These are phyloP conservation scores for Penicillium salamii DNA, from an alignment of 495 filamentous ascomycete genomes.

Conservation along the genomic window DNA sequence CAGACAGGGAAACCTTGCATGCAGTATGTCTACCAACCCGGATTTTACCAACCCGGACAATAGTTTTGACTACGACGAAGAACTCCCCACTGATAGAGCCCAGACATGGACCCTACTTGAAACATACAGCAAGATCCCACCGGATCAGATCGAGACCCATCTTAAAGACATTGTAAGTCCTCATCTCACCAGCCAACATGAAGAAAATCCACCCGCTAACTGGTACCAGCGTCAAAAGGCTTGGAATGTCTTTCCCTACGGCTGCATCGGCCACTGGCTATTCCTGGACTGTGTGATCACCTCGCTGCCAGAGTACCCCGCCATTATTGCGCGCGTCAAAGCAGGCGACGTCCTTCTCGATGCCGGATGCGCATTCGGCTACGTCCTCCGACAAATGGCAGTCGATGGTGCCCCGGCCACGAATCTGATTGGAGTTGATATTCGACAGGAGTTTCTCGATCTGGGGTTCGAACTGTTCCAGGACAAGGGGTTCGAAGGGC, in stretches of 20 bases:
- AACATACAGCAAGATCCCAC: background rate
- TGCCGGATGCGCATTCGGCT: slow-evolving; percentile 49
- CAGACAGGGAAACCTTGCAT: background rate
- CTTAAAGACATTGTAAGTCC: background rate
- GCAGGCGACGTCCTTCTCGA: slow-evolving; percentile 39
- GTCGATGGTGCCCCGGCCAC: background rate
- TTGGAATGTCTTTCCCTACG: slow-evolving; percentile 17
- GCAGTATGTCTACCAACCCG: background rate
- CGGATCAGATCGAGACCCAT: background rate
- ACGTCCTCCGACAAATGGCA: slow-evolving; percentile 39
- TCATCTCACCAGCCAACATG: background rate
- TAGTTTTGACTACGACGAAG: background rate
- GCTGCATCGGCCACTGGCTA: slow-evolving; percentile 43
- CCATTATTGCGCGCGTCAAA: slow-evolving; percentile 23
- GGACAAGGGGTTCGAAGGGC: background rate
- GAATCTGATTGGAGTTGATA: background rate
- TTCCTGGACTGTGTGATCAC: slow-evolving; percentile 31
- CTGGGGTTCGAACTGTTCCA: background rate
- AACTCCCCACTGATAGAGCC: background rate
- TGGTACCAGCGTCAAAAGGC: background rate
- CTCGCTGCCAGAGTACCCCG: slow-evolving; percentile 20
- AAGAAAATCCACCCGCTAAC: background rate
- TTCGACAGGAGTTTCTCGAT: background rate
- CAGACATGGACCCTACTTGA: background rate
- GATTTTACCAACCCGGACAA: background rate